Percentiles rank a stretch among this genome's conserved stretches.
phyloP scores from a whole-genome alignment of 352 stramenopile genomes.

The Saprolegnia diclina region DNA sequence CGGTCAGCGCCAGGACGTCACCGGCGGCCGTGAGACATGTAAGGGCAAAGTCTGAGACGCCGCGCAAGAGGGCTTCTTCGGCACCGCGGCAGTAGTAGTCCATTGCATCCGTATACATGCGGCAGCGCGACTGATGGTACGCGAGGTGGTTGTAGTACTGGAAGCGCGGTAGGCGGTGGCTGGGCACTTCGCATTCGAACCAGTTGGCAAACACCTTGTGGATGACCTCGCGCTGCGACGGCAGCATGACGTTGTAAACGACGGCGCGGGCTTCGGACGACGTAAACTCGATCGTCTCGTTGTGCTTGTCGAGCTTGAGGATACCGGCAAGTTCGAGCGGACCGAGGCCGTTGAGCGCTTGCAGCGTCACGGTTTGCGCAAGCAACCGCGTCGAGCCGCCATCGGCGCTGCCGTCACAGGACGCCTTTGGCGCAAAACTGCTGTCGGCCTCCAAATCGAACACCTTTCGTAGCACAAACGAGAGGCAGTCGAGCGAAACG shows the following conservation, averaged over 20 bases:
- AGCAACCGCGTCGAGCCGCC: conserved; percentile 36
- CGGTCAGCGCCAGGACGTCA: conserved; percentile 40
- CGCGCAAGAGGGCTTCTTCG: conserved; percentile 48
- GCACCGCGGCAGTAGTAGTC: conserved; percentile 57
- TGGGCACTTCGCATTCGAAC: conserved; percentile 37
- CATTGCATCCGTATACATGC: conserved; percentile 46
- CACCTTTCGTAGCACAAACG: conserved; percentile 47
- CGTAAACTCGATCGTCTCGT: conserved; percentile 12
- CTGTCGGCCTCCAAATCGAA: conserved; percentile 36
- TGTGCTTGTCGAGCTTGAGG: conserved; percentile 10
- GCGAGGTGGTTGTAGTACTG: conserved; percentile 57
- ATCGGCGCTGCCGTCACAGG: conserved; percentile 20
- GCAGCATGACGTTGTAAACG: conserved; percentile 59
- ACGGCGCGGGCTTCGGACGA: conserved; percentile 46
- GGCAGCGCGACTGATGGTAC: conserved; percentile 56
- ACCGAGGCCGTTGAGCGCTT: conserved; percentile 38
- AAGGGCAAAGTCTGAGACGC: conserved; percentile 57
- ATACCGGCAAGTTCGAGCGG: conserved; percentile 28
- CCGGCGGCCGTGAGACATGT: conserved; percentile 72
- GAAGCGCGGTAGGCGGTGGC: conserved; percentile 30
- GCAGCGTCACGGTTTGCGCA: conserved; percentile 36
- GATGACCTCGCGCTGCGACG: conserved; percentile 57
- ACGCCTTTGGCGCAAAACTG: conserved; percentile 27
- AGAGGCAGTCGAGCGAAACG: conserved; percentile 50
- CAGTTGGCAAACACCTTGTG: conserved; percentile 57